Base-by-base conservation (phyloP, 805 yeast species). In the Pachysolen tannophilus region DNA sequence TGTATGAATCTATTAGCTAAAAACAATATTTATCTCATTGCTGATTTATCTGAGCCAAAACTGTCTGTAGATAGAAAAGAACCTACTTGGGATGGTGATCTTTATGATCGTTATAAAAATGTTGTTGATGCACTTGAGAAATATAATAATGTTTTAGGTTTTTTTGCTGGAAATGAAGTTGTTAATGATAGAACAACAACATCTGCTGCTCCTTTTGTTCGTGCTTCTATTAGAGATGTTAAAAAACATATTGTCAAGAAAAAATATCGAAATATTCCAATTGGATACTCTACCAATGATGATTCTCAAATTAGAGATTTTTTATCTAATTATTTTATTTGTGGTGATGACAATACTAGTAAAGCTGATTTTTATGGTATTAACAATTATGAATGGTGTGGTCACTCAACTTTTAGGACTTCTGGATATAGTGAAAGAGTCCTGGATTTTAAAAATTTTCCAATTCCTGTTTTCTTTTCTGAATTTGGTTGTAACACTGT, bases 381-480 rank as follows among this genome's bases (percentile, higher is more conserved):
- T 37, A 82, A 82, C 51, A 75, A 86, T 3, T 82, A 82, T 54
- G 87, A 82, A 51, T 82, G 90, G 78, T 82, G 92, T 56, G 97
- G 97, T 3, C 73, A 76, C 34, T 95, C 86, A 54, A 82, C 94
- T 0, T 78, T 86, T 53, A 62, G 75, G 41, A 66, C 83, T 2
- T 80, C 94, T 44, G 97, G 96, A 0, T 82, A 79, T 47, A 58
- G 69, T 30, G 55, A 63, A 37, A 80, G 81, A 58, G 81, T 82
- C 41, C 49, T 67, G 47, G 61, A 66, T 30, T 83, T 75, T 61
- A 47, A 65, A 31, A 74, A 72, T 58, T 81, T 78, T 63, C 77
- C 87, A 20, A 53, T 79, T 30, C 90, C 90, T 29, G 61, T 82
- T 43, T 80, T 82, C 58, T 65, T 82, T 38, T 76, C 85, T 38